Evolutionary conservation across 169 alveolate genomes (phyloP).

Genomic region (Pseudocohnilembus persalinus): DNA sequence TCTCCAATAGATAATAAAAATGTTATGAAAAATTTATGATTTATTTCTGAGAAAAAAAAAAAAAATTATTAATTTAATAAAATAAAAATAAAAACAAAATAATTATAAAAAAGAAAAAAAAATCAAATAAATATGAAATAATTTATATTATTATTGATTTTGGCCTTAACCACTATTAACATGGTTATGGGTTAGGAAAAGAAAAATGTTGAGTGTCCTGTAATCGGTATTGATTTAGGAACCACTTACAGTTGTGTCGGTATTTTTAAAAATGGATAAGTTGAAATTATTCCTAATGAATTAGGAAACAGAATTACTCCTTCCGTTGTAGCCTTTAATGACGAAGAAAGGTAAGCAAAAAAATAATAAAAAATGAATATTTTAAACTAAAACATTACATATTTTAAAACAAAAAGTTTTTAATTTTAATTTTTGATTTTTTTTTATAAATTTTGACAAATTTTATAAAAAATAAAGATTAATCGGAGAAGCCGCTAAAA

Average conservation of each 20-base stretch:
- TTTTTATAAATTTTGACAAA: slow-evolving; percentile 9
- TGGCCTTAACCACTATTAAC: not conserved
- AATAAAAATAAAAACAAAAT: too few species aligned
- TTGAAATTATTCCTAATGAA: slow-evolving; percentile 95
- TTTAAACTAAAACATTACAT: too few species aligned
- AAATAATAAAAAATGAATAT: too few species aligned
- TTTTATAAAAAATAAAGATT: slow-evolving; percentile 70
- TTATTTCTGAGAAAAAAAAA: too few species aligned
- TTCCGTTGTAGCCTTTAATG: slow-evolving; percentile 97
- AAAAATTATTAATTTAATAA: too few species aligned
- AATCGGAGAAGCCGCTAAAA: slow-evolving; percentile 98
- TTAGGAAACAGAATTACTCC: slow-evolving; percentile 97
- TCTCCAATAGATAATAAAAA: too few species aligned
- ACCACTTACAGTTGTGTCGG: slow-evolving; percentile 99
- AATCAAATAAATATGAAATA: too few species aligned
- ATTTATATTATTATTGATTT: too few species aligned
- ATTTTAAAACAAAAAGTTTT: too few species aligned
- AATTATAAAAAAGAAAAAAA: too few species aligned
- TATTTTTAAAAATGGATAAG: slow-evolving; percentile 96
- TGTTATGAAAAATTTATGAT: too few species aligned
- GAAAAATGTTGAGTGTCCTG: slow-evolving; percentile 88
- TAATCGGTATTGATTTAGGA: slow-evolving; percentile 98
- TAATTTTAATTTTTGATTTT: too few species aligned
- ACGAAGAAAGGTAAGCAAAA: slow-evolving; percentile 69
- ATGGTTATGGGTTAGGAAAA: slow-evolving; percentile 22